phyloP scores from a whole-genome alignment of 129 eudicot genomes.

The Lactuca saligna region DNA sequence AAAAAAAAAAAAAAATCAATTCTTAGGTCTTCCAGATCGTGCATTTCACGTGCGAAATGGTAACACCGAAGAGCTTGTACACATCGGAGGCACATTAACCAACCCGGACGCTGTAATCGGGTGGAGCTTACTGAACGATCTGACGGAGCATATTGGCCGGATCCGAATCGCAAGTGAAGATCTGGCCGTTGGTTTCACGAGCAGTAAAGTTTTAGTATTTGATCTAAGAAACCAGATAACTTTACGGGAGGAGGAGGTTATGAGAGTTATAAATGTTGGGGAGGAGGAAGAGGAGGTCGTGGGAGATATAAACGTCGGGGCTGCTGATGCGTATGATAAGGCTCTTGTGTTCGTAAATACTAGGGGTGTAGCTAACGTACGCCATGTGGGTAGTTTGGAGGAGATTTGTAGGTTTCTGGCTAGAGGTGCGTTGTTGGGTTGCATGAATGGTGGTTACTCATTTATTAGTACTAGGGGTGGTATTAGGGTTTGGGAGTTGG shows the following conservation, averaged over 20 bases:
- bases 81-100: slow-evolving; percentile 66
- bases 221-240: slow-evolving; percentile 53
- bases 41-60: slow-evolving; percentile 79
- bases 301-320: slow-evolving; percentile 49
- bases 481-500: slow-evolving; percentile 65
- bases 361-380: slow-evolving; percentile 57
- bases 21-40: slow-evolving; percentile 75
- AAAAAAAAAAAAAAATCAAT: not conserved
- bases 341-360: slow-evolving; percentile 48
- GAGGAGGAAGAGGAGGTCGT: slow-evolving; percentile 48
- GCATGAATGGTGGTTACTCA: slow-evolving; percentile 57
- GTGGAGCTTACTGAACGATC: slow-evolving; percentile 72
- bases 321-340: slow-evolving; percentile 48
- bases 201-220: slow-evolving; percentile 51
- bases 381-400: slow-evolving; percentile 40
- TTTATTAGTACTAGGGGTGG: slow-evolving; percentile 47
- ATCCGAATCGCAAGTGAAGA: slow-evolving; percentile 54
- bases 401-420: slow-evolving; percentile 57
- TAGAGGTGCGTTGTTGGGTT: slow-evolving; percentile 49
- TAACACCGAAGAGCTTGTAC: slow-evolving; percentile 60
- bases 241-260: slow-evolving; percentile 51
- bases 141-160: slow-evolving; percentile 61
- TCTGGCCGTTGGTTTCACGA: slow-evolving; percentile 68
- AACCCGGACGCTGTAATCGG: slow-evolving; percentile 90
- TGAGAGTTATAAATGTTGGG: slow-evolving; percentile 49